phyloP scores from a whole-genome alignment of 768 basidiomycete species.

The Leccinum rimulosum region DNA sequence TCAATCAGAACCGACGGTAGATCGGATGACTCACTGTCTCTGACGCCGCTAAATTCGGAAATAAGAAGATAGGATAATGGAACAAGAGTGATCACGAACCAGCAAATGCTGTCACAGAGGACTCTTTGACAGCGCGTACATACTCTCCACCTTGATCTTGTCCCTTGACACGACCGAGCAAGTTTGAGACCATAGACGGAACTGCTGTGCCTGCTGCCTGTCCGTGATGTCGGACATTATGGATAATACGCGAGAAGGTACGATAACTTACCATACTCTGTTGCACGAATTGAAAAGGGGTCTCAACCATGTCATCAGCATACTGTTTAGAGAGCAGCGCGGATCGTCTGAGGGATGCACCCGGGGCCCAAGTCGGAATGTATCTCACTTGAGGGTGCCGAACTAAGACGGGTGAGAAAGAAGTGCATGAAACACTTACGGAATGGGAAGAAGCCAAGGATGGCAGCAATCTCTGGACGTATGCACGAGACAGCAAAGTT shows the following conservation, averaged over 20 bases:
- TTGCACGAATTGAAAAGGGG: constrained; percentile 34
- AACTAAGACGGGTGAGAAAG: background rate
- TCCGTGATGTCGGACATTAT: background rate
- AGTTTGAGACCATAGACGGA: constrained; percentile 29
- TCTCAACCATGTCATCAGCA: constrained; percentile 23
- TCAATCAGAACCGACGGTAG: background rate
- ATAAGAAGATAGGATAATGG: background rate
- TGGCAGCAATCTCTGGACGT: constrained; percentile 29
- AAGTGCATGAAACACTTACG: constrained; percentile 23
- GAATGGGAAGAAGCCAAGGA: constrained; percentile 38
- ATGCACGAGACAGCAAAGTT: constrained; percentile 20
- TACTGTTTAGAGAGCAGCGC: constrained; percentile 25
- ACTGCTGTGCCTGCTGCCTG: constrained; percentile 25
- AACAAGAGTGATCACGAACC: constrained; percentile 14
- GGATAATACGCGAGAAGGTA: background rate
- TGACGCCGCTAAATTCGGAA: constrained; percentile 21
- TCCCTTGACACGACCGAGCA: constrained; percentile 13
- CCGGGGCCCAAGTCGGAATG: constrained; percentile 41
- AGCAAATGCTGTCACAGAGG: constrained; percentile 29
- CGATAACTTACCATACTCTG: constrained; percentile 27
- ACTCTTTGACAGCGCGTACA: constrained; percentile 26
- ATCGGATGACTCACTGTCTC: constrained; percentile 21
- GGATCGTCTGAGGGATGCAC: constrained; percentile 33
- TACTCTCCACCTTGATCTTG: constrained; percentile 6
- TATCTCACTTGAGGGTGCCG: constrained; percentile 27